Conservation (phyloP, 139 green algal species). For the Yamagishiella unicocca region DNA sequence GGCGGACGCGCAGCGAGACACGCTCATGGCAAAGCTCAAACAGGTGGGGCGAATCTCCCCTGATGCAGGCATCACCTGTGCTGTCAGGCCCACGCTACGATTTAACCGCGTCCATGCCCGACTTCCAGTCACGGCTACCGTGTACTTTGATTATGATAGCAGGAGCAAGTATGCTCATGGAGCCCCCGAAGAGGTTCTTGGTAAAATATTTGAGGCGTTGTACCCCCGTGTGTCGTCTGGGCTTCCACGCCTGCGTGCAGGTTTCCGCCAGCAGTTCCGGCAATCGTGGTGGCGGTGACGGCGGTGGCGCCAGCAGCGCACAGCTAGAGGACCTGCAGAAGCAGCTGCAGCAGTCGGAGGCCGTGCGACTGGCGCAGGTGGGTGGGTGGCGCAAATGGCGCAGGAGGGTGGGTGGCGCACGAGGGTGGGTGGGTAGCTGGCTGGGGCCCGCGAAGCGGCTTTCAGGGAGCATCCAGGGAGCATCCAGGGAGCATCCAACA, state of each 20-base stretch:
- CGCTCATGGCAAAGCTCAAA: background rate
- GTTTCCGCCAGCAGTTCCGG: background rate
- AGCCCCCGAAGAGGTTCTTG: too few relatives aligned
- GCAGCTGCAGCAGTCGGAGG: conserved; percentile 41
- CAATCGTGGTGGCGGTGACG: too few relatives aligned
- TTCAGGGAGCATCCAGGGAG: too few relatives aligned
- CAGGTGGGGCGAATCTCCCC: background rate
- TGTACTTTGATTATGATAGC: too few relatives aligned
- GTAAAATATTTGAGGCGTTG: too few relatives aligned
- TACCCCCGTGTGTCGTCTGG: too few relatives aligned
- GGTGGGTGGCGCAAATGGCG: background rate
- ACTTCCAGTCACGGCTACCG: too few relatives aligned
- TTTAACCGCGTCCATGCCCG: too few relatives aligned
- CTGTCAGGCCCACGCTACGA: background rate
- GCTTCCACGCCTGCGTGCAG: too few relatives aligned
- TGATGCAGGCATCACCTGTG: background rate
- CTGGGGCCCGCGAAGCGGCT: too few relatives aligned
- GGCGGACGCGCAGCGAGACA: conserved; percentile 1
- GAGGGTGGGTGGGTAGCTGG: background rate
- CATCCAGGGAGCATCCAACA: too few relatives aligned
- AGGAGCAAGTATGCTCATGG: too few relatives aligned
- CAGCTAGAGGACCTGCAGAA: background rate
- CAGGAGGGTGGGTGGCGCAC: background rate
- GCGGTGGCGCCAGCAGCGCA: background rate
- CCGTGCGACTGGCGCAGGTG: conserved; percentile 23